A percentile compares a stretch with the other conserved stretches of the same genome.
These are phyloP conservation scores for Medicago arabica DNA, from an alignment of 306 rosid genomes.

Conservation along the genomic window DNA sequence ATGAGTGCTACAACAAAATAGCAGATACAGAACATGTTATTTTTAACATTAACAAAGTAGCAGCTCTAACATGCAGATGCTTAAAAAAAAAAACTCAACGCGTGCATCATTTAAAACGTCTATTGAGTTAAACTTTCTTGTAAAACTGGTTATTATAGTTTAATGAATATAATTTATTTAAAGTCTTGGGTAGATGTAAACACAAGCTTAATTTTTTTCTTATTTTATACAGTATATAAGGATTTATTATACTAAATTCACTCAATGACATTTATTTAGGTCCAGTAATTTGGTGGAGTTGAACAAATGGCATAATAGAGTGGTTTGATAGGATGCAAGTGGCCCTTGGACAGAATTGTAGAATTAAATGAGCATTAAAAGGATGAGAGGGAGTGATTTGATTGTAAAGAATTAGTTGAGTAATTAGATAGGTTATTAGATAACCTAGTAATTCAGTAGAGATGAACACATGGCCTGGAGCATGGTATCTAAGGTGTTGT, in stretches of 20 bases:
- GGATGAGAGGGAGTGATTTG: neutral
- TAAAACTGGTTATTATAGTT: neutral
- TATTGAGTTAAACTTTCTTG: neutral
- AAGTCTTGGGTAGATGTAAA: neutral
- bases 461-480: neutral
- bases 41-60: no score
- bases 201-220: neutral
- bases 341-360: neutral
- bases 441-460: neutral
- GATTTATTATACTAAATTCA: neutral
- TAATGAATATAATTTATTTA: slow-evolving; percentile 11
- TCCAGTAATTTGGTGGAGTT: slow-evolving; percentile 3
- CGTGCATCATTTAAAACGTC: no score
- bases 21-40: no score
- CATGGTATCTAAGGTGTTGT: neutral
- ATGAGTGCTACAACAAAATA: no score
- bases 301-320: no score
- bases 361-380: slow-evolving; percentile 15
- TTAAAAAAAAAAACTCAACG: no score
- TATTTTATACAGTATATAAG: neutral
- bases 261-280: neutral
- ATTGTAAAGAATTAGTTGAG: slow-evolving; percentile 19
- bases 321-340: no score
- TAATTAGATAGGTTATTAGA: neutral
- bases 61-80: no score